Evolutionary conservation across 2,329 filamentous ascomycete species (phyloP), one percentile per base, ranked within the genome.

Genomic region (Aureobasidium uvarum): DNA sequence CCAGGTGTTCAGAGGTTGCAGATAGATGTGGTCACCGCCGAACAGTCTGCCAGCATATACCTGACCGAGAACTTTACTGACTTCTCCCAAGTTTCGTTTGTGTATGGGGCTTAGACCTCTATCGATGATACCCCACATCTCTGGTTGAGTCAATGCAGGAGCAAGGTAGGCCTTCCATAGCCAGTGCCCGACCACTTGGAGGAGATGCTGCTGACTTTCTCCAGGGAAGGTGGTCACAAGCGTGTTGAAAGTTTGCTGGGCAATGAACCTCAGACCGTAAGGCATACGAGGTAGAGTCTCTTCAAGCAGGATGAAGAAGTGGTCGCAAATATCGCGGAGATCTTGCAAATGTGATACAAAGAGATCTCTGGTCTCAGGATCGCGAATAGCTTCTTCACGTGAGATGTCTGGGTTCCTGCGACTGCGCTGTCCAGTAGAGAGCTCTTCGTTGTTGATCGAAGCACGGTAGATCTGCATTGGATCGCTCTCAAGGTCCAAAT

Each of bases 381-480:
- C 95, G 70, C 93, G 89, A 75, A 99, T 97, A n/a, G 95, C 95
- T 70, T 96, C 84, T 75, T 99, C 95, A 68, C 93, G 86, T 0
- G 92, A 89, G 39, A 99, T 89, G 70, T 97, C 92, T 16, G 91
- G 86, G 39, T 88, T 90, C 68, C 95, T 85, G 58, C 85, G 85
- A 75, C 93, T 96, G 23, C 91, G 87, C 69, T 87, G 86, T 5
- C 95, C 95, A 0, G 95, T 99, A 20, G 92, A 88, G 28, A 99
- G 86, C 78, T 99, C 95, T 77, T 98, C 94, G 72, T 99, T 96
- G 79, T 96, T 98, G 79, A 99, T 96, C 16, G 92, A 89, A 5
- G 92, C 95, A 48, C 91, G 87, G 78, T 99, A 98, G 66, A 99
- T 99, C 71, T 98, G 94, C 81, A 98, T 89, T 0, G 95, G 95